phyloP scores from a whole-genome alignment of 1,139 yeast genomes.

The Debaryomycetaceae sp. region DNA sequence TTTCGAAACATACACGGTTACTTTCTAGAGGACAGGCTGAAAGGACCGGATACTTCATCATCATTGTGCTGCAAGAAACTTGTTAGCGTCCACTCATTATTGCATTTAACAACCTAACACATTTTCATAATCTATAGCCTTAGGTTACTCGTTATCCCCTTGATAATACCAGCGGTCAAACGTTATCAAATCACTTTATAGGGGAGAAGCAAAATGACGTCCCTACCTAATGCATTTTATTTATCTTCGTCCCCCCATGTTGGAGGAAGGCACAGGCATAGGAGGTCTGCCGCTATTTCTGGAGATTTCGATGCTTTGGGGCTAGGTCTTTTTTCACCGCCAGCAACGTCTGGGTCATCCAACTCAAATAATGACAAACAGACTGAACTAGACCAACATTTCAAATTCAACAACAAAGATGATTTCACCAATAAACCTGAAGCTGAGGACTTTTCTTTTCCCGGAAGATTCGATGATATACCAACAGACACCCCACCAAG shows the following conservation, averaged over 20 bases:
- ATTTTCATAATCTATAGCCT: not conserved
- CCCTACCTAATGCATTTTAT: slow-evolving; percentile 11
- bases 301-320: slow-evolving; percentile 63
- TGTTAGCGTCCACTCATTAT: slow-evolving; percentile 10
- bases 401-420: slow-evolving; percentile 32
- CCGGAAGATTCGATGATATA: slow-evolving; percentile 19
- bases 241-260: slow-evolving; percentile 10
- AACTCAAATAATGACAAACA: slow-evolving; percentile 2
- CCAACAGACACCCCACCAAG: slow-evolving; percentile 7
- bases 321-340: slow-evolving; percentile 34
- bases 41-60: not conserved
- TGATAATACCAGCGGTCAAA: not conserved
- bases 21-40: not conserved
- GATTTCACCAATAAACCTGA: slow-evolving; percentile 27
- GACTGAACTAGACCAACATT: slow-evolving; percentile 21
- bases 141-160: not conserved
- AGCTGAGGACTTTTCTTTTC: slow-evolving; percentile 27
- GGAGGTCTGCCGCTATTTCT: slow-evolving; percentile 69
- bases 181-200: not conserved
- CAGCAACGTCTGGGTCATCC: slow-evolving; percentile 6
- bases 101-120: slow-evolving; percentile 3
- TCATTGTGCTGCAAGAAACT: slow-evolving; percentile 2
- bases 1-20: not conserved
- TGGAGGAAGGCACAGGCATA: slow-evolving; percentile 54
- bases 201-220: slow-evolving; percentile 7